Percentiles rank a stretch among this genome's conserved stretches.
Evolutionary conservation across 1,139 yeast species (phyloP).

Genomic region (Suzukiozyma palmioleophila): DNA sequence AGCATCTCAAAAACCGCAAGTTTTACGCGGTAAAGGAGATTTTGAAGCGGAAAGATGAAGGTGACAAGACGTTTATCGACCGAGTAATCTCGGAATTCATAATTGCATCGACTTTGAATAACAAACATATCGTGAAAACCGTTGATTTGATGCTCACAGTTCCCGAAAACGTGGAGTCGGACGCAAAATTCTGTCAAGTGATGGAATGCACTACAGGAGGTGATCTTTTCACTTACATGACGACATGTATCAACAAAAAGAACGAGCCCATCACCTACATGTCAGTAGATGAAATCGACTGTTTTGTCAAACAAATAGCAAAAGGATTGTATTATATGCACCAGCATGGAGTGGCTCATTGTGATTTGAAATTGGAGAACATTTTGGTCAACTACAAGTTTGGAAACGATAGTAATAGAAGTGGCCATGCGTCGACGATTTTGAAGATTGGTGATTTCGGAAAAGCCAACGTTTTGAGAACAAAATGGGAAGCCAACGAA

Average conservation of each 20-base stretch:
- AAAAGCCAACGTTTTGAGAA: conserved; percentile 69
- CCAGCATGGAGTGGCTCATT: conserved; percentile 71
- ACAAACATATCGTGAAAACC: conserved; percentile 65
- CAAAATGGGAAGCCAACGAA: conserved; percentile 59
- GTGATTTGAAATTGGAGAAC: conserved; percentile 70
- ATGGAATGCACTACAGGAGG: conserved; percentile 79
- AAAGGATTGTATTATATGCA: conserved; percentile 67
- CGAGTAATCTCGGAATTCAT: conserved; percentile 75
- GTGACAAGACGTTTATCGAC: conserved; percentile 56
- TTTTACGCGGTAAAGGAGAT: conserved; percentile 75
- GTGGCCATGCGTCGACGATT: conserved; percentile 29
- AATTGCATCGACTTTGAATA: conserved; percentile 65
- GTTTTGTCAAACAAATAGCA: conserved; percentile 64
- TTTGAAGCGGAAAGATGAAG: conserved; percentile 40
- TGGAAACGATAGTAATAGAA: conserved; percentile 16
- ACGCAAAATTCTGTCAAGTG: conserved; percentile 60
- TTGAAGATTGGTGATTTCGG: conserved; percentile 68
- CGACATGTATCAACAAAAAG: conserved; percentile 14
- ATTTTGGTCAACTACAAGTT: conserved; percentile 31
- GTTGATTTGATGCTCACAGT: conserved; percentile 56
- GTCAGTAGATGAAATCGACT: conserved; percentile 58
- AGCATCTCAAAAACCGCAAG: conserved; percentile 29
- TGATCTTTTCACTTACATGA: conserved; percentile 47
- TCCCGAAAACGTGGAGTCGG: conserved; percentile 4
- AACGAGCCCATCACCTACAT: conserved; percentile 12